phyloP scores from a whole-genome alignment of 768 basidiomycete genomes.

The Russula griseocarnosa region DNA sequence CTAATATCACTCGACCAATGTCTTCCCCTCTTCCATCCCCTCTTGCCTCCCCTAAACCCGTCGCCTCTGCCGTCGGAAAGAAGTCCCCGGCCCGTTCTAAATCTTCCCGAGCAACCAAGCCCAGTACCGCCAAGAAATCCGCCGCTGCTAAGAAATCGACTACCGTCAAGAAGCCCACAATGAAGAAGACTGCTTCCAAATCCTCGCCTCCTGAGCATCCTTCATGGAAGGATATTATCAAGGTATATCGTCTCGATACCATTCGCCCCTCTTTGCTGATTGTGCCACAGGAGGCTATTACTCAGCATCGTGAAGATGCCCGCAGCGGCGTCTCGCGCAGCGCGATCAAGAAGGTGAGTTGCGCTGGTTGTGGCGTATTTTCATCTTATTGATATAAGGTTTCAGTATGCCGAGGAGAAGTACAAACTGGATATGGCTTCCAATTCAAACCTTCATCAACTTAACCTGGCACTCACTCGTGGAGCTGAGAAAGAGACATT shows the following conservation, averaged over 20 bases:
- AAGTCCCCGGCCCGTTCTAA: conserved; percentile 19
- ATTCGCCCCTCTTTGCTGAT: conserved; percentile 3
- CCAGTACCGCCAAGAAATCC: conserved; percentile 24
- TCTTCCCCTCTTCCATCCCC: conserved; percentile 25
- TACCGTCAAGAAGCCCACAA: conserved; percentile 25
- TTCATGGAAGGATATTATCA: conserved; percentile 41
- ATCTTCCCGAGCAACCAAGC: conserved; percentile 22
- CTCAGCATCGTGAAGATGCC: conserved; percentile 56
- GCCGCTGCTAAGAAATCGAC: conserved; percentile 22
- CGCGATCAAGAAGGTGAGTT: conserved; percentile 58
- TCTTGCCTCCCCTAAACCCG: conserved; percentile 22
- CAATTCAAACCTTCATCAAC: conserved; percentile 42
- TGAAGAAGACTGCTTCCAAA: conserved; percentile 25
- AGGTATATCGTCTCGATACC: conserved; percentile 29
- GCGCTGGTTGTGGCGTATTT: no score
- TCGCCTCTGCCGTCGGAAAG: conserved; percentile 6
- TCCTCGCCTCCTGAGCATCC: conserved; percentile 32
- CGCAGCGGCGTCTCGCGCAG: conserved; percentile 71
- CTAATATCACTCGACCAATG: conserved; percentile 8
- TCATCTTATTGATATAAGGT: conserved; percentile 6
- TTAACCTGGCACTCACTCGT: conserved; percentile 52
- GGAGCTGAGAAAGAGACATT: conserved; percentile 52
- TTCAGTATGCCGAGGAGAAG: conserved; percentile 50
- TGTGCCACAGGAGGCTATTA: conserved; percentile 63
- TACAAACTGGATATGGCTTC: conserved; percentile 49